Conservation (phyloP, 495 filamentous ascomycete genomes). For the Penicillium robsamsonii region DNA sequence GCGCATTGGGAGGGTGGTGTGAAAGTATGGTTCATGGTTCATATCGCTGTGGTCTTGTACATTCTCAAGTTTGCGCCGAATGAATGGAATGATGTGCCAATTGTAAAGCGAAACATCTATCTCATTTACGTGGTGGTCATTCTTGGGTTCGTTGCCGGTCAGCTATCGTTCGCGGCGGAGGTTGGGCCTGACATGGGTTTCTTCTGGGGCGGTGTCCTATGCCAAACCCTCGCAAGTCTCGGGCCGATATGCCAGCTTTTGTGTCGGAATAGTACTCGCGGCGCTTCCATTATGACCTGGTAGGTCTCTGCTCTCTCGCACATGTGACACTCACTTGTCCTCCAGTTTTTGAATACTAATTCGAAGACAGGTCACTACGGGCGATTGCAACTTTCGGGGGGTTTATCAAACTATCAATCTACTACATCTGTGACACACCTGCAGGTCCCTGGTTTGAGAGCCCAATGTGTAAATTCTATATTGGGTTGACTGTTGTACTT, state of each 20-base stretch:
- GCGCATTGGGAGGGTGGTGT: conserved; percentile 5
- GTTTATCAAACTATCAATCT: conserved; percentile 2
- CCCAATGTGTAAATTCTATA: conserved; percentile 4
- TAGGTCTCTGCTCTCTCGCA: too few relatives aligned
- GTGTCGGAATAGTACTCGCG: conserved; percentile 1
- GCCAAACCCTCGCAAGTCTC: not conserved
- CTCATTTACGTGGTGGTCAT: not conserved
- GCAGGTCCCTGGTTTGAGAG: conserved; percentile 6
- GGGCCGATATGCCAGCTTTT: conserved; percentile 2
- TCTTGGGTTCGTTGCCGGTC: not conserved
- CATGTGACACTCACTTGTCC: too few relatives aligned
- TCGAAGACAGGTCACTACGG: too few relatives aligned
- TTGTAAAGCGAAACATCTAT: not conserved
- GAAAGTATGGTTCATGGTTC: not conserved
- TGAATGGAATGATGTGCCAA: not conserved
- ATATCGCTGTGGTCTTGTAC: not conserved
- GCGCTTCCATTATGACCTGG: conserved; percentile 2
- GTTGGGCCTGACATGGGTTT: conserved; percentile 3
- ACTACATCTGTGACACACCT: not conserved
- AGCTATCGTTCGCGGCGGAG: not conserved
- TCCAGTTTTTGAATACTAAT: too few relatives aligned
- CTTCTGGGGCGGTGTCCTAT: conserved; percentile 3
- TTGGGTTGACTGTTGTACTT: not conserved
- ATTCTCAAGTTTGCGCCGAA: not conserved
- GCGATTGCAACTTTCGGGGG: conserved; percentile 2